Conservation (phyloP, 1,139 yeast species). For the Saccharomyces pastorianus region DNA sequence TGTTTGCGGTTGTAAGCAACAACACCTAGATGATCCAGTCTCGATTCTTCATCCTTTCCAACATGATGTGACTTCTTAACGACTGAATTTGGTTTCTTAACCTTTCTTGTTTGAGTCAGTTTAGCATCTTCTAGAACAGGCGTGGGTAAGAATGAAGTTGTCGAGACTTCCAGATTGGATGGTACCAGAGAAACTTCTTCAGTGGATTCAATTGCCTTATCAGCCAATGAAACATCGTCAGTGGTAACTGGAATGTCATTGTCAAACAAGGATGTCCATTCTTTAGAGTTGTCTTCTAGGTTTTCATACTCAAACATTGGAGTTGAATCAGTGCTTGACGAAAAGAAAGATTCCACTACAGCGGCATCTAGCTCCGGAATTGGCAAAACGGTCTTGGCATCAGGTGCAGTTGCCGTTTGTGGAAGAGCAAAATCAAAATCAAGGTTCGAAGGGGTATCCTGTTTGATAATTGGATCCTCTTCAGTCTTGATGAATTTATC, state of each 20-base stretch:
- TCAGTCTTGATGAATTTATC: conserved; percentile 32
- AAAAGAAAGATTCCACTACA: conserved; percentile 55
- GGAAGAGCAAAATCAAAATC: not conserved
- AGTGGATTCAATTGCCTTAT: conserved; percentile 22
- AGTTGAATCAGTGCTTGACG: conserved; percentile 41
- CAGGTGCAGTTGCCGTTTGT: conserved; percentile 2
- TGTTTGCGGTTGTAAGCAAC: conserved; percentile 58
- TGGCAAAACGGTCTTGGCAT: conserved; percentile 1
- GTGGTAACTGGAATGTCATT: conserved; percentile 33
- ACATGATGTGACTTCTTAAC: conserved; percentile 5
- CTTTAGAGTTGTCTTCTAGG: conserved; percentile 41
- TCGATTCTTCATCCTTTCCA: conserved; percentile 13
- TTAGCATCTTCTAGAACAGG: conserved; percentile 28
- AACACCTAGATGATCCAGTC: conserved; percentile 55
- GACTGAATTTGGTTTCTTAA: conserved; percentile 3
- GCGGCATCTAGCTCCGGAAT: conserved; percentile 44
- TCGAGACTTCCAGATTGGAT: conserved; percentile 5
- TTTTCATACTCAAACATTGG: conserved; percentile 51
- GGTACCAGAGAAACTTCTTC: conserved; percentile 10
- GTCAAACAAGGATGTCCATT: conserved; percentile 61
- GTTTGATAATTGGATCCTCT: conserved; percentile 8
- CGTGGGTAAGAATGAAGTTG: conserved; percentile 26
- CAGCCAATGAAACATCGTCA: conserved; percentile 25
- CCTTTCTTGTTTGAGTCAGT: conserved; percentile 4
- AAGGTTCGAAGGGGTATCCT: not conserved